A percentile compares a stretch with the other conserved stretches of the same genome.
Conservation (phyloP, 371 early-diverging fungal species). For the Lichtheimia corymbifera region DNA sequence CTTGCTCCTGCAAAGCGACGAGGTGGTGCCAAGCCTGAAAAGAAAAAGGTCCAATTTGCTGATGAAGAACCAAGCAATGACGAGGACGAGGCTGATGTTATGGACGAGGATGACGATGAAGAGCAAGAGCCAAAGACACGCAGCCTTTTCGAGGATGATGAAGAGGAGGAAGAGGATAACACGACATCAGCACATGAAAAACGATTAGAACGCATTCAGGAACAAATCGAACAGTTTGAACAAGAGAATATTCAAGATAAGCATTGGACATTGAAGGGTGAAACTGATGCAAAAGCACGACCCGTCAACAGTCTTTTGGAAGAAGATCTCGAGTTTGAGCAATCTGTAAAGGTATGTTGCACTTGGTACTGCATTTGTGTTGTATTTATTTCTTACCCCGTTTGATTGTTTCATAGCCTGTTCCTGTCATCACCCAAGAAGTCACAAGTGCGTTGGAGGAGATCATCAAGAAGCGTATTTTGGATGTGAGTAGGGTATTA, state of each 20-base stretch:
- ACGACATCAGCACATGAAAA: slow-evolving; percentile 29
- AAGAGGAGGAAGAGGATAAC: slow-evolving; percentile 44
- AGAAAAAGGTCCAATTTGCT: slow-evolving; percentile 39
- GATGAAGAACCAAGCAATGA: slow-evolving; percentile 30
- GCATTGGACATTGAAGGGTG: slow-evolving; percentile 91
- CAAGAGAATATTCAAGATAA: slow-evolving; percentile 81
- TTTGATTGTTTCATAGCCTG: slow-evolving; percentile 60
- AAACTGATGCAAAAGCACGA: slow-evolving; percentile 74
- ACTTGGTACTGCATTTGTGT: not conserved
- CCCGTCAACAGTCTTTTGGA: slow-evolving; percentile 93
- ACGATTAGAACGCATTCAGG: slow-evolving; percentile 38
- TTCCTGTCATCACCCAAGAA: slow-evolving; percentile 94
- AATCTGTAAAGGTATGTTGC: slow-evolving; percentile 63
- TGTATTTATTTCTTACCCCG: not conserved
- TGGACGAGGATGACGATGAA: slow-evolving; percentile 44
- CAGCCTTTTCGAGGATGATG: slow-evolving; percentile 55
- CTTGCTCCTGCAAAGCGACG: slow-evolving; percentile 26
- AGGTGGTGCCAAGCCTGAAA: slow-evolving; percentile 8
- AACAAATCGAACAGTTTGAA: slow-evolving; percentile 81
- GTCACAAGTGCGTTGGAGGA: slow-evolving; percentile 87
- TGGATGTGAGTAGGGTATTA: slow-evolving; percentile 47
- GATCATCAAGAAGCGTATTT: slow-evolving; percentile 89
- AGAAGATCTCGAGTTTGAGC: slow-evolving; percentile 92
- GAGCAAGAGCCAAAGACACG: slow-evolving; percentile 43
- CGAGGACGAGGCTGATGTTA: slow-evolving; percentile 44